These are phyloP conservation scores for Saccharomycopsis fodiens DNA, from an alignment of 805 yeast genomes.

Conservation along the genomic window DNA sequence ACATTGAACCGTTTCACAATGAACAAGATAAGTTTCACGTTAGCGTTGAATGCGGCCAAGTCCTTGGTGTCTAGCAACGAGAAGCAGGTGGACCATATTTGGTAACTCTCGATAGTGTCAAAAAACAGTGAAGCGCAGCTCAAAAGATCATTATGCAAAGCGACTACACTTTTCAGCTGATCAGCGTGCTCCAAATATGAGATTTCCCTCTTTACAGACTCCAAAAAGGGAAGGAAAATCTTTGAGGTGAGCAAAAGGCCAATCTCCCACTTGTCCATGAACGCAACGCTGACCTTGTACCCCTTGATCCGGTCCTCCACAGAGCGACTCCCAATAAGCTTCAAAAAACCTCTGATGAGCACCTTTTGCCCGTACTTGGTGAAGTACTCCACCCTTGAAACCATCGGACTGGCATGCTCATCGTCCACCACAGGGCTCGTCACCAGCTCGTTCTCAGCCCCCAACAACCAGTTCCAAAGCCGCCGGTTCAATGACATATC, in stretches of 20 bases:
- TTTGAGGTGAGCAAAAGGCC: conserved; percentile 68
- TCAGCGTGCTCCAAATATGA: neutral
- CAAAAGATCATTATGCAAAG: conserved; percentile 37
- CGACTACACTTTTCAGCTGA: no score
- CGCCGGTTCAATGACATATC: conserved; percentile 95
- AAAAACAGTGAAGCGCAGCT: conserved; percentile 62
- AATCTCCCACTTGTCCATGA: conserved; percentile 94
- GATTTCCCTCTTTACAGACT: conserved; percentile 23
- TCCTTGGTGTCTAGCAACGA: conserved; percentile 20
- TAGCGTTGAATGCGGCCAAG: conserved; percentile 21
- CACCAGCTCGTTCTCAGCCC: conserved; percentile 45
- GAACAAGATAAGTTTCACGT: conserved; percentile 47
- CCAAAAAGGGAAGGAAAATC: conserved; percentile 58
- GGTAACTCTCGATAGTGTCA: conserved; percentile 76
- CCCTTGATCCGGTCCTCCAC: conserved; percentile 38
- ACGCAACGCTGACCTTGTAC: conserved; percentile 57
- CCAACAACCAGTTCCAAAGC: conserved; percentile 88
- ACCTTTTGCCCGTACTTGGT: conserved; percentile 43
- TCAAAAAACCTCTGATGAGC: conserved; percentile 46
- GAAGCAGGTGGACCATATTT: conserved; percentile 66
- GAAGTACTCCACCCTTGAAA: conserved; percentile 48
- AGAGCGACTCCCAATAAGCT: conserved; percentile 29
- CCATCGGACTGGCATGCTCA: conserved; percentile 6
- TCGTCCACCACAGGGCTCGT: conserved; percentile 5
- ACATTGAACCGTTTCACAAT: conserved; percentile 61